Evolutionary conservation across 768 basidiomycete genomes (phyloP), one percentile per base, ranked within the genome.

Genomic region (Trametopsis cervina): DNA sequence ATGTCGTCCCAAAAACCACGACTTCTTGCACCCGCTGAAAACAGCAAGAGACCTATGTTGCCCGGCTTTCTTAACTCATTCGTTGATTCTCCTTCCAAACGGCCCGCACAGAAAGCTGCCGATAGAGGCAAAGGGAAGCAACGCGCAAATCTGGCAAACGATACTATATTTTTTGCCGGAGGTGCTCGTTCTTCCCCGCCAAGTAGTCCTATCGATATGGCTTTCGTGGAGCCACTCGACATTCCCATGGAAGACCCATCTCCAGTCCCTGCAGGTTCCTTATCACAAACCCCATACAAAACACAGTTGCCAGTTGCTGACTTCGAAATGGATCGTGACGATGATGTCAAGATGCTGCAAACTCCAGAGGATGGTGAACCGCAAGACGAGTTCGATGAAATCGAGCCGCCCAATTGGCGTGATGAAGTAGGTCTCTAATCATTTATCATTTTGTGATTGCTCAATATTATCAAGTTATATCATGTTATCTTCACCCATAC

Each of bases 401-500:
- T 71, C n/a, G 66, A 69, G 35, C 66, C 67, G 42, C 65, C 73
- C 11, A 75, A 78, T 51, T 77, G 77, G 77, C 74, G 69, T 49
- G 66, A 69, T 15, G 75, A 81, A 70, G 85, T 86, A 59, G 18
- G 65, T 61, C 6, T 54, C 9, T 23, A n/a, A n/a, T n/a, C n/a
- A n/a, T n/a, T n/a, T 35, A 39, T 12, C 21, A 13, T 22, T 40
- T 25, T 24, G 15, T 22, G 12, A 1, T 15, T 49, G 40, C 43
- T 56, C 29, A 57, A 15, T 15, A 45, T 10, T 20, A 11, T 29
- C 37, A 53, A 88, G 85, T 63, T 86, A 40, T 77, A 75, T 53
- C 71, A 75, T 36, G 69, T 83, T 23, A 61, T 87, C n/a, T 57
- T 86, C 45, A 77, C 75, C 0, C 85, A 88, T 61, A 66, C 67